Evolutionary conservation across 805 yeast genomes (phyloP).

Genomic region (Suhomyces sp.): DNA sequence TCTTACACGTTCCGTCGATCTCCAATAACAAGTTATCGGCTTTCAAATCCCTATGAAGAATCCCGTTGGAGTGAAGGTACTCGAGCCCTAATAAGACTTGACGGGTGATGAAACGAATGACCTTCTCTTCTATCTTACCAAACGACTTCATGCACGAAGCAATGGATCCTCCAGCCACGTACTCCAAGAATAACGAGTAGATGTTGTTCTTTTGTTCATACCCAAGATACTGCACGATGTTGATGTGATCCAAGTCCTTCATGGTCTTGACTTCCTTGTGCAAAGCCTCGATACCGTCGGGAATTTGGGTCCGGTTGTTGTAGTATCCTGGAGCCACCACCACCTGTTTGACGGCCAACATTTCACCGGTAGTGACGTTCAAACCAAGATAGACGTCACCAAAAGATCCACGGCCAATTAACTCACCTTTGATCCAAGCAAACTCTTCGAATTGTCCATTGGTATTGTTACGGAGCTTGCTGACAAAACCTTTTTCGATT

Average conservation of each 20-base stretch:
- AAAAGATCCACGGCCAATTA: constrained; percentile 94
- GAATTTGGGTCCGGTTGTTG: constrained; percentile 2
- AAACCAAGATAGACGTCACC: constrained; percentile 90
- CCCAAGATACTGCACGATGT: constrained; percentile 94
- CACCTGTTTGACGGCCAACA: constrained; percentile 98
- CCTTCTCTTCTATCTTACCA: constrained; percentile 79
- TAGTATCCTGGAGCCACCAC: constrained; percentile 47
- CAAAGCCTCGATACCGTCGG: constrained; percentile 66
- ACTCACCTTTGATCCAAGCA: constrained; percentile 97
- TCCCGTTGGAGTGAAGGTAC: constrained; percentile 85
- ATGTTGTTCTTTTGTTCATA: constrained; percentile 74
- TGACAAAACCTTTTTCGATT: constrained; percentile 59
- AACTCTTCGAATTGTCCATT: constrained; percentile 74
- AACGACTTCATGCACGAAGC: constrained; percentile 78
- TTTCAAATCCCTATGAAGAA: constrained; percentile 89
- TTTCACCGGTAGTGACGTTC: constrained; percentile 95
- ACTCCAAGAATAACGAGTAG: constrained; percentile 86
- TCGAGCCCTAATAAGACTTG: constrained; percentile 84
- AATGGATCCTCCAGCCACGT: constrained; percentile 97
- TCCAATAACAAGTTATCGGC: constrained; percentile 90
- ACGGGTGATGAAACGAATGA: constrained; percentile 67
- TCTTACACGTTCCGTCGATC: constrained; percentile 89
- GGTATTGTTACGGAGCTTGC: constrained; percentile 58
- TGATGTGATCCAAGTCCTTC: constrained; percentile 90
- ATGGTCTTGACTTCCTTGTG: constrained; percentile 89